phyloP scores from a whole-genome alignment of 2,329 filamentous ascomycete genomes.

The Xylariomycetidae sp. region DNA sequence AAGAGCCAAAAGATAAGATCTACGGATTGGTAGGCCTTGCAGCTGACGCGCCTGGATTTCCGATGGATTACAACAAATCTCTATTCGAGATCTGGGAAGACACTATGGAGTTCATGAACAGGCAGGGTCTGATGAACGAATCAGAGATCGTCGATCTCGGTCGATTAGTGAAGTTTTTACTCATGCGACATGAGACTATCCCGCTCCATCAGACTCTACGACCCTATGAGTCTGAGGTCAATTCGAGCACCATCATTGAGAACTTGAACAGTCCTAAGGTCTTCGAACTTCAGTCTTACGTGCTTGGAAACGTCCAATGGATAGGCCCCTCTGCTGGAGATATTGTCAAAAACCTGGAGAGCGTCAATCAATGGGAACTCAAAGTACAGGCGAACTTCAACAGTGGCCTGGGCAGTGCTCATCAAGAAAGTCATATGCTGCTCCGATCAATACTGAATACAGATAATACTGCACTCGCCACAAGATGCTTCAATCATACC shows the following conservation, averaged over 20 bases:
- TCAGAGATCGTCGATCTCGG: slow-evolving; percentile 6
- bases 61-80: slow-evolving; percentile 23
- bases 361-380: slow-evolving; percentile 4
- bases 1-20: slow-evolving; percentile 25
- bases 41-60: slow-evolving; percentile 18
- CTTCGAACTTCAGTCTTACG: slow-evolving; percentile 1
- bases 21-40: slow-evolving; percentile 26
- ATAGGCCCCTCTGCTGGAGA: slow-evolving; percentile 4
- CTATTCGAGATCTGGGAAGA: slow-evolving; percentile 23
- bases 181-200: slow-evolving; percentile 1
- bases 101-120: slow-evolving; percentile 20
- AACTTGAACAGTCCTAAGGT: neutral
- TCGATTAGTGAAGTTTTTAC: slow-evolving; percentile 4
- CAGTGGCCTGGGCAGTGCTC: slow-evolving; percentile 1
- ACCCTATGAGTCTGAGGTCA: neutral
- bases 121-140: neutral
- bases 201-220: slow-evolving; percentile 5
- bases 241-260: neutral
- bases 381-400: slow-evolving; percentile 4
- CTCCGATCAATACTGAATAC: slow-evolving; percentile 2
- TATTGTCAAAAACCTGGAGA: slow-evolving; percentile 1
- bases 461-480: neutral
- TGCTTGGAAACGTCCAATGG: slow-evolving; percentile 5
- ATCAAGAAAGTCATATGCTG: slow-evolving; percentile 4
- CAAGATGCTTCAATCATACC: slow-evolving; percentile 3